phyloP scores from a whole-genome alignment of 768 basidiomycete genomes.

The Termitomyces sp. region DNA sequence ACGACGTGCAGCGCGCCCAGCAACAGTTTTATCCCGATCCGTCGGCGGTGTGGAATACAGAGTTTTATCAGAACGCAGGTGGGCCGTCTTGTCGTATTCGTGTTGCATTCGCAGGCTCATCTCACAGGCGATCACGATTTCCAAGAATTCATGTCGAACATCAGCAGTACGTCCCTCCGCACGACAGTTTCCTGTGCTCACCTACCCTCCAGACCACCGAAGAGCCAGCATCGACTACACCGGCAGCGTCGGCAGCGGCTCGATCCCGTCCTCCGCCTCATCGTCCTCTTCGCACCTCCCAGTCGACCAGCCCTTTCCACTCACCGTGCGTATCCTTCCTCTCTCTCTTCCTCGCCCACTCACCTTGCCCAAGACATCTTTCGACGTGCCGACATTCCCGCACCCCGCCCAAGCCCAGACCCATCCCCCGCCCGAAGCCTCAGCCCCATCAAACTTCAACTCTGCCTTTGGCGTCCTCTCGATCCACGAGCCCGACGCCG shows the following conservation, averaged over 20 bases:
- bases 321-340: neutral
- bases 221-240: constrained; percentile 12
- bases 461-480: constrained; percentile 74
- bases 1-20: neutral
- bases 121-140: constrained; percentile 32
- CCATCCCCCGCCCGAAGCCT: neutral
- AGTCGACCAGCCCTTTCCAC: constrained; percentile 12
- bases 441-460: constrained; percentile 36
- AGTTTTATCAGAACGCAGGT: neutral
- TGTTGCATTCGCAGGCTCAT: neutral
- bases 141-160: constrained; percentile 31
- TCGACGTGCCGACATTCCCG: too few species aligned
- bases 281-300: constrained; percentile 54
- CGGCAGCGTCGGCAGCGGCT: constrained; percentile 42
- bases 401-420: neutral
- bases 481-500: constrained; percentile 66
- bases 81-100: neutral
- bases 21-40: neutral
- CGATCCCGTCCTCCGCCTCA: constrained; percentile 49
- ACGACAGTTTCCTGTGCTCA: too few species aligned
- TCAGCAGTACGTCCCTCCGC: neutral
- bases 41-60: neutral
- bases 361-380: neutral
- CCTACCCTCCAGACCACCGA: neutral
- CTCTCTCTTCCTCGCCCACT: neutral